A percentile compares a stretch with the other conserved stretches of the same genome.
phyloP scores from a whole-genome alignment of 148 eudicot genomes.

The Nepenthes mirabilis region DNA sequence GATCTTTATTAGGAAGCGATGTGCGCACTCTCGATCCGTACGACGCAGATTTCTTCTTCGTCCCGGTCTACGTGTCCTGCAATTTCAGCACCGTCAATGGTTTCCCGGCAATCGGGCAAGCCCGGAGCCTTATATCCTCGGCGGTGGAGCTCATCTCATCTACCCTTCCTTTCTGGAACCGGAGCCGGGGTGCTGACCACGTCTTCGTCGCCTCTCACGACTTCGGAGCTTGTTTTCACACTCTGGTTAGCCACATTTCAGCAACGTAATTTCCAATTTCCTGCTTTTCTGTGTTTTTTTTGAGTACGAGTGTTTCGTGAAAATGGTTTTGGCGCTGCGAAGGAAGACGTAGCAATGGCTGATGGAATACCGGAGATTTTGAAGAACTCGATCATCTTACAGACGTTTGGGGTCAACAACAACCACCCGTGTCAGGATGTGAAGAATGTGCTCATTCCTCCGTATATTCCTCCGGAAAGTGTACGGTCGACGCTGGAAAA shows the following conservation, averaged over 20 bases:
- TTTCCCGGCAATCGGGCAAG: constrained; percentile 73
- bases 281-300: background rate
- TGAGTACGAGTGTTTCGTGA: background rate
- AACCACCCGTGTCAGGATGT: constrained; percentile 74
- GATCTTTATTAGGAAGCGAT: constrained; percentile 29
- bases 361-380: constrained; percentile 58
- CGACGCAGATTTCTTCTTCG: constrained; percentile 80
- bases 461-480: constrained; percentile 47
- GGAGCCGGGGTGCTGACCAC: constrained; percentile 56
- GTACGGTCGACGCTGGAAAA: constrained; percentile 35
- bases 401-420: constrained; percentile 66
- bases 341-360: constrained; percentile 70
- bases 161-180: constrained; percentile 64
- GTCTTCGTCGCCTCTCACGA: constrained; percentile 84
- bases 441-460: constrained; percentile 62
- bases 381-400: constrained; percentile 51
- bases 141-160: constrained; percentile 43
- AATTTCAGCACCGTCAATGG: constrained; percentile 76
- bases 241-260: constrained; percentile 33
- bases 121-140: constrained; percentile 37
- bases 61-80: constrained; percentile 78
- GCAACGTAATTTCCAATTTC: no score
- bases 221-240: constrained; percentile 81
- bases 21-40: constrained; percentile 43
- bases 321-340: background rate